Base-by-base conservation (phyloP, 2,329 filamentous ascomycete genomes). In the Talaromyces verruculosus region DNA sequence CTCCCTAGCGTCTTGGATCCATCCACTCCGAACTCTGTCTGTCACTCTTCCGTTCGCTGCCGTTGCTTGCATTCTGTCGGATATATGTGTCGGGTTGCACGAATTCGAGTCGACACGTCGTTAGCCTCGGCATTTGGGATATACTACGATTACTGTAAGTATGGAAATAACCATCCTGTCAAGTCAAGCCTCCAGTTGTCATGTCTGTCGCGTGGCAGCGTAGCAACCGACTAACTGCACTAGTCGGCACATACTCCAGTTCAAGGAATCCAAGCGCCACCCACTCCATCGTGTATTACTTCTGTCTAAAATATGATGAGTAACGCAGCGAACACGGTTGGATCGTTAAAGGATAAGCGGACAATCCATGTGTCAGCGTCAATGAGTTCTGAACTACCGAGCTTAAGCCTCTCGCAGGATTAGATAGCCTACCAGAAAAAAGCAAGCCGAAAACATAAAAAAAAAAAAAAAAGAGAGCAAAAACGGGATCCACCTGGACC, bases 1-100 rank as follows among this genome's bases (percentile, higher is more conserved):
- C 60, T 53, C 53, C 33, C 53, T 57, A 57, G 53, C 53, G 53
- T 57, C 53, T 13, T 6, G 35, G 51, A 55, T 55, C 49, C 49
- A 33, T 53, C 15, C 28, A 19, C 28, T 53, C 25, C 33, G 49
- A 55, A 37, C 51, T 55, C 30, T 55, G 30, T 55, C 10, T 37
- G 30, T 19, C 28, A n/a, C 30, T 35, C 30, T 55, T 53, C 51
- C 51, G 51, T n/a, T 13, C 25, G 47, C 47, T 53, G 25, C 47
- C 47, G 47, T 53, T 43, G 41, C 41, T 43, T 43, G 6, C 6
- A 7, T 25, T 25, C 43, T 47, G 19, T 11, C 47, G 47, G 47
- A 49, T 15, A 49, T 49, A 49, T 25, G 19, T 10, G 15, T 35
- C 15, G 51, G 51, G 30, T 57, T 22, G n/a, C 30, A 57, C 53